Evolutionary conservation across 2,329 filamentous ascomycete species (phyloP).

Genomic region (Paecilomyces fulvus): DNA sequence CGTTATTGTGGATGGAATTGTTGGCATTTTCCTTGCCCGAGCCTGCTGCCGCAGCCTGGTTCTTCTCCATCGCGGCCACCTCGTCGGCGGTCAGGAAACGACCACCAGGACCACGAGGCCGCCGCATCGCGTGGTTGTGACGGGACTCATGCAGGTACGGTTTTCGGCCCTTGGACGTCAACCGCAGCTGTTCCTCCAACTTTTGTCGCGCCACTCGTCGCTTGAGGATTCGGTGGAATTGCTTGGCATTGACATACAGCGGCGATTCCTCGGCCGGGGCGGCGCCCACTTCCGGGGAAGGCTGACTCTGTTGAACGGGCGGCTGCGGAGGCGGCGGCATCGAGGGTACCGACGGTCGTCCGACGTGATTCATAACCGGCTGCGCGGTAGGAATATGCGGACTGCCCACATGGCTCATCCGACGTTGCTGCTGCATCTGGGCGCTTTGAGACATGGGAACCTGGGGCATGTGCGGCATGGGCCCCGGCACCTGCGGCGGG

Average conservation of each 20-base stretch:
- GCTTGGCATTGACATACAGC: conserved; percentile 95
- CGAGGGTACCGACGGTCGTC: conserved; percentile 44
- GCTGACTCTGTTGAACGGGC: conserved; percentile 56
- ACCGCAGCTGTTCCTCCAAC: conserved; percentile 80
- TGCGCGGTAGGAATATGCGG: conserved; percentile 66
- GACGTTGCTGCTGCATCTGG: conserved; percentile 51
- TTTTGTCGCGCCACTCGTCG: conserved; percentile 85
- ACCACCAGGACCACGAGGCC: conserved; percentile 86
- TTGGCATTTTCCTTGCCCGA: conserved; percentile 27
- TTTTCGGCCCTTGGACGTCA: conserved; percentile 92
- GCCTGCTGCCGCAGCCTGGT: conserved; percentile 35
- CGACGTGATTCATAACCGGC: conserved; percentile 64
- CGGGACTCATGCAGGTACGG: conserved; percentile 95
- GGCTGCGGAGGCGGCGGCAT: conserved; percentile 48
- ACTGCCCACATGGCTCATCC: conserved; percentile 69
- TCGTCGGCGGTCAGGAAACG: conserved; percentile 95
- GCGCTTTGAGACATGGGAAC: conserved; percentile 47
- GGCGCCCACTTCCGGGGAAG: conserved; percentile 71
- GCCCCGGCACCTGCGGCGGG: conserved; percentile 59
- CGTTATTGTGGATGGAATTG: conserved; percentile 17
- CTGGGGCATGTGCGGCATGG: conserved; percentile 44
- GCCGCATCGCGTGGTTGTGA: conserved; percentile 96
- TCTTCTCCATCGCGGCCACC: conserved; percentile 77
- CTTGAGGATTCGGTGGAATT: conserved; percentile 96
- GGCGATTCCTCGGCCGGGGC: conserved; percentile 78